Conservation (phyloP, 495 filamentous ascomycete species). For the Lichenothelia convexa region DNA sequence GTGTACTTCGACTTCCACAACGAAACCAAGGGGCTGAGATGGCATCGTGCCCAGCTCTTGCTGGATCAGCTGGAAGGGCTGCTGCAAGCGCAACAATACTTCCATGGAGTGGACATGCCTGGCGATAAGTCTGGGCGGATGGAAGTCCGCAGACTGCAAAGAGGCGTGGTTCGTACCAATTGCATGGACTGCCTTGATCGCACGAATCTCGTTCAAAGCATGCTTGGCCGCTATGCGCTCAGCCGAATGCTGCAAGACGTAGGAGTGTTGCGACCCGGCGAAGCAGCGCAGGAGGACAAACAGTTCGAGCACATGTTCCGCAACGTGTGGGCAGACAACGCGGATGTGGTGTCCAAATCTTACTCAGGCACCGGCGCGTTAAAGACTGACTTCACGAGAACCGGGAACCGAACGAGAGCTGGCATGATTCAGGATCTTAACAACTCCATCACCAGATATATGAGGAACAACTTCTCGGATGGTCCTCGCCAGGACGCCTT, state of each 20-base stretch:
- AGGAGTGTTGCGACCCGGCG: constrained; percentile 50
- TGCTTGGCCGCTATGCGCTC: constrained; percentile 76
- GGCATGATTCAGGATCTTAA: constrained; percentile 67
- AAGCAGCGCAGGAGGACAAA: constrained; percentile 48
- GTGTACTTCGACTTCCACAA: constrained; percentile 97
- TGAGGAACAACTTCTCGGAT: constrained; percentile 80
- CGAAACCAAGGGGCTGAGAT: constrained; percentile 83
- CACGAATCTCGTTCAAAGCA: constrained; percentile 92
- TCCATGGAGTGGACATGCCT: constrained; percentile 76
- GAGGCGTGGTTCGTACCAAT: constrained; percentile 81
- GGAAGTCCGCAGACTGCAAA: constrained; percentile 63
- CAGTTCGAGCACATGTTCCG: constrained; percentile 78
- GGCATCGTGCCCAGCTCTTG: constrained; percentile 78
- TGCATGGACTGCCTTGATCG: constrained; percentile 99
- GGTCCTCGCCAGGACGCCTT: constrained; percentile 88
- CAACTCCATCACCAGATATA: constrained; percentile 69
- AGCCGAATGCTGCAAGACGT: constrained; percentile 72
- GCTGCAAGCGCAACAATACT: constrained; percentile 64
- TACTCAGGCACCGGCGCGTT: constrained; percentile 92
- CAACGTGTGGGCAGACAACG: constrained; percentile 96
- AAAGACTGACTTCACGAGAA: constrained; percentile 90
- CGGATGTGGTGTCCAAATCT: constrained; percentile 75
- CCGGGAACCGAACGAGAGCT: constrained; percentile 64
- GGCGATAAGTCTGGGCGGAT: constrained; percentile 47
- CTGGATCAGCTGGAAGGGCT: constrained; percentile 60